Conservation (phyloP, 1,284 basidiomycete species). For the Cutaneotrichosporon mucoides region DNA sequence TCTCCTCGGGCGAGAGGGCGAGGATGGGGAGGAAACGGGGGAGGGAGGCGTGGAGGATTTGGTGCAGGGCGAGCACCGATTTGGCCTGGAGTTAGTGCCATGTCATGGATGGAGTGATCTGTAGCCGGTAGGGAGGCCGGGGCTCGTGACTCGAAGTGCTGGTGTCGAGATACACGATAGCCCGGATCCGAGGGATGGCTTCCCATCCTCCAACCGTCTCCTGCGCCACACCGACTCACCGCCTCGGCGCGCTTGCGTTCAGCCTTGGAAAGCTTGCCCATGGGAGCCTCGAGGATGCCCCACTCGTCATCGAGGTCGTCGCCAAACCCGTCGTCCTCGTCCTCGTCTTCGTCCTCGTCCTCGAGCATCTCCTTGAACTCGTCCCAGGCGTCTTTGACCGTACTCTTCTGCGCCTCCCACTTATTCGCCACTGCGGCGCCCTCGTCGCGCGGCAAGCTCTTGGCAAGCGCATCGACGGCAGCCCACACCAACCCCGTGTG, state of each 20-base stretch:
- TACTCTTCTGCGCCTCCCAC: constrained; percentile 33
- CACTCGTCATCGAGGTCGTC: constrained; percentile 30
- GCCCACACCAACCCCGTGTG: constrained; percentile 45
- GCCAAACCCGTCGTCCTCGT: constrained; percentile 5
- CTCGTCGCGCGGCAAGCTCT: constrained; percentile 25
- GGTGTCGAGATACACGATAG: no score
- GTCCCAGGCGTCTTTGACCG: constrained; percentile 41
- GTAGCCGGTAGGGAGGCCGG: no score
- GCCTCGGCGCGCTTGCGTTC: constrained; percentile 32
- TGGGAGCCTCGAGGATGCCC: constrained; percentile 31
- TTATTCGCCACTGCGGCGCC: constrained; percentile 24
- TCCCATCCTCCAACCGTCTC: no score
- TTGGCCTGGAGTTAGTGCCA: constrained; percentile 28
- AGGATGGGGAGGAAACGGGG: constrained; percentile 32
- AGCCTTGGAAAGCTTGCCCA: constrained; percentile 25
- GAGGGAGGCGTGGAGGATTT: constrained; percentile 36
- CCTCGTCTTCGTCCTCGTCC: constrained; percentile 20
- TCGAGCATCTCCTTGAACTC: constrained; percentile 45
- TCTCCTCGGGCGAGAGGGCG: constrained; percentile 11
- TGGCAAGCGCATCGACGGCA: constrained; percentile 28
- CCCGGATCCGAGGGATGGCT: no score
- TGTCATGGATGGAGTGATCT: neutral
- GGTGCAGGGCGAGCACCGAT: constrained; percentile 35
- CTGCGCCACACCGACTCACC: constrained; percentile 22
- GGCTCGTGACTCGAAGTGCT: no score